These are phyloP conservation scores for Phytopythium kandeliae DNA, from an alignment of 352 stramenopile species.

Conservation along the genomic window DNA sequence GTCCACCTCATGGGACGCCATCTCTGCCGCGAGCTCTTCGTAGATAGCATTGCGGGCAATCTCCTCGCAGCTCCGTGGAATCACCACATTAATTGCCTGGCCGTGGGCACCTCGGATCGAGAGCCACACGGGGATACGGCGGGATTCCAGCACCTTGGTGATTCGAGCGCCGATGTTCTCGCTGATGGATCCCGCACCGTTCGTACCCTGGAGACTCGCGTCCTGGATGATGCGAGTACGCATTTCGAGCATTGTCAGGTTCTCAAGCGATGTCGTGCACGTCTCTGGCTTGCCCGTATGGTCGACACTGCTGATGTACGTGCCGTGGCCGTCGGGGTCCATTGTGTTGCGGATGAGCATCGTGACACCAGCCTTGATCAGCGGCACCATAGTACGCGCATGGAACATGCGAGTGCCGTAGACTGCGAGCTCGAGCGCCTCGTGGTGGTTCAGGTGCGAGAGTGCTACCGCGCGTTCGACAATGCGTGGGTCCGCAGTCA, in stretches of 20 bases:
- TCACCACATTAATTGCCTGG: slow-evolving; percentile 74
- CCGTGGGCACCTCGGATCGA: slow-evolving; percentile 79
- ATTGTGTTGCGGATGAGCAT: slow-evolving; percentile 86
- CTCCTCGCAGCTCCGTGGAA: slow-evolving; percentile 32
- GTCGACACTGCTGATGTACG: slow-evolving; percentile 69
- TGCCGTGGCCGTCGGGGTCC: slow-evolving; percentile 71
- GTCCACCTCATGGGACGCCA: slow-evolving; percentile 72
- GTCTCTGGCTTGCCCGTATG: slow-evolving; percentile 56
- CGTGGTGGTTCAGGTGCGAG: slow-evolving; percentile 74
- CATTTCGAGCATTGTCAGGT: slow-evolving; percentile 74
- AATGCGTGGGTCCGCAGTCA: slow-evolving; percentile 75
- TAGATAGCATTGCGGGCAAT: slow-evolving; percentile 38
- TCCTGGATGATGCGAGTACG: slow-evolving; percentile 78
- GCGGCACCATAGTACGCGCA: slow-evolving; percentile 76
- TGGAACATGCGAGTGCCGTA: slow-evolving; percentile 86
- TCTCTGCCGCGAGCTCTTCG: slow-evolving; percentile 43
- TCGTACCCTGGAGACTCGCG: slow-evolving; percentile 16
- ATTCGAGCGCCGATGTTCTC: slow-evolving; percentile 74
- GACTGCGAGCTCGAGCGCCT: slow-evolving; percentile 73
- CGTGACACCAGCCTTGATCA: slow-evolving; percentile 74
- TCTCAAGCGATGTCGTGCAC: slow-evolving; percentile 80
- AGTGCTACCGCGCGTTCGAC: slow-evolving; percentile 67
- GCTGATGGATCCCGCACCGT: slow-evolving; percentile 15
- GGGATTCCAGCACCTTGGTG: slow-evolving; percentile 55
- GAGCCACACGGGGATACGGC: slow-evolving; percentile 71